Conservation (phyloP, 2,329 filamentous ascomycete genomes). For the Monilinia polystroma region DNA sequence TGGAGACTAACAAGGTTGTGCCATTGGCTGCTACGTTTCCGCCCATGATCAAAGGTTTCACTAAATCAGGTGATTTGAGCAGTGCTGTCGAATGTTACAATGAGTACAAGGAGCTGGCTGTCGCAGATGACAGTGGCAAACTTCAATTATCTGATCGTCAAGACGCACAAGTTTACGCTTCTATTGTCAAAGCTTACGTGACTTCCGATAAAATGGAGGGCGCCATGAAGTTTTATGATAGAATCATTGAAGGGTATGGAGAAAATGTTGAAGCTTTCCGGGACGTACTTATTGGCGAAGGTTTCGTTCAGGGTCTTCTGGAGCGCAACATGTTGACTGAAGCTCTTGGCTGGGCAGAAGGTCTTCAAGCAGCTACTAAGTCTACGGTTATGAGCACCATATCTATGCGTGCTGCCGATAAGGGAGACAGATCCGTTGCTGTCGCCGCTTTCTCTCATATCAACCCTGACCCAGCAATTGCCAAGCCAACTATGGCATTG, state of each 20-base stretch:
- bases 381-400: slow-evolving; percentile 68
- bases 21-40: slow-evolving; percentile 83
- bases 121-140: slow-evolving; percentile 75
- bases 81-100: slow-evolving; percentile 95
- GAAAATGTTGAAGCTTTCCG: slow-evolving; percentile 62
- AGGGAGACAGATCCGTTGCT: slow-evolving; percentile 67
- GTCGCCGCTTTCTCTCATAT: slow-evolving; percentile 63
- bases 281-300: slow-evolving; percentile 68
- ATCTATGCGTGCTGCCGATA: slow-evolving; percentile 76
- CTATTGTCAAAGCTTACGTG: slow-evolving; percentile 88
- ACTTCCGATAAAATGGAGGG: slow-evolving; percentile 76
- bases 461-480: slow-evolving; percentile 49
- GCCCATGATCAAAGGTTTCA: slow-evolving; percentile 93
- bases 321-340: slow-evolving; percentile 68
- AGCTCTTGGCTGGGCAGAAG: slow-evolving; percentile 70
- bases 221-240: slow-evolving; percentile 81
- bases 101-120: slow-evolving; percentile 86
- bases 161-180: slow-evolving; percentile 83
- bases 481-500: slow-evolving; percentile 71
- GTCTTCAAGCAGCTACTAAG: slow-evolving; percentile 58
- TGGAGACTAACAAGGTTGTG: slow-evolving; percentile 73
- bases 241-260: slow-evolving; percentile 65
- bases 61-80: slow-evolving; percentile 73
- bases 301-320: slow-evolving; percentile 77
- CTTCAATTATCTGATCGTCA: slow-evolving; percentile 67